These are phyloP conservation scores for Colletotrichum chrysophilum DNA, from an alignment of 2,329 filamentous ascomycete genomes.

Conservation along the genomic window DNA sequence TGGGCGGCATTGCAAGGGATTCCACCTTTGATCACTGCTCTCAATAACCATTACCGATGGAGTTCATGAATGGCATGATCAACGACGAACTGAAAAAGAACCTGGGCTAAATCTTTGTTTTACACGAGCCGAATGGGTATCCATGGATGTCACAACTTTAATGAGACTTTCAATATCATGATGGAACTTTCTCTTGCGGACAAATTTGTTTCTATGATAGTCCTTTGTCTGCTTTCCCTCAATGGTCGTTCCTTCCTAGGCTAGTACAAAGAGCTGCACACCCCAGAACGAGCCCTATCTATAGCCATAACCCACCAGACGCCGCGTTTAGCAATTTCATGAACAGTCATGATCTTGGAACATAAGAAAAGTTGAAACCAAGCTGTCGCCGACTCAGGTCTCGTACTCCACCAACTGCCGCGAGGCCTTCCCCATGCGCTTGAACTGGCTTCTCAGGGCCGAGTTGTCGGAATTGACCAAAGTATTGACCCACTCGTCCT, in stretches of 20 bases:
- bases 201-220: not conserved
- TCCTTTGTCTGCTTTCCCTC: not conserved
- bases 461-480: slow-evolving; percentile 36
- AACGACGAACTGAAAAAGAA: not conserved
- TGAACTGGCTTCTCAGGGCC: slow-evolving; percentile 38
- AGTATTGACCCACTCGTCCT: slow-evolving; percentile 35
- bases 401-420: not conserved
- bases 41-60: not conserved
- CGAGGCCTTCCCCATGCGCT: slow-evolving; percentile 29
- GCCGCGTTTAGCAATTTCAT: not conserved
- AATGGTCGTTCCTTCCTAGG: not conserved
- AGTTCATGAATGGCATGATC: not conserved
- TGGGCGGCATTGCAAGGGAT: slow-evolving; percentile 49
- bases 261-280: not conserved
- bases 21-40: slow-evolving; percentile 14
- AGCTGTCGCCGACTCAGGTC: not conserved
- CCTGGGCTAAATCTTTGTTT: not conserved
- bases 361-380: not conserved
- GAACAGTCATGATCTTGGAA: not conserved
- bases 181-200: not conserved
- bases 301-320: not conserved
- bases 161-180: not conserved
- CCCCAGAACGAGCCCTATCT: not conserved
- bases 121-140: not conserved
- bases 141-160: not conserved